These are phyloP conservation scores for Chlamydomonas incerta DNA, from an alignment of 139 green algal genomes.

Conservation along the genomic window DNA sequence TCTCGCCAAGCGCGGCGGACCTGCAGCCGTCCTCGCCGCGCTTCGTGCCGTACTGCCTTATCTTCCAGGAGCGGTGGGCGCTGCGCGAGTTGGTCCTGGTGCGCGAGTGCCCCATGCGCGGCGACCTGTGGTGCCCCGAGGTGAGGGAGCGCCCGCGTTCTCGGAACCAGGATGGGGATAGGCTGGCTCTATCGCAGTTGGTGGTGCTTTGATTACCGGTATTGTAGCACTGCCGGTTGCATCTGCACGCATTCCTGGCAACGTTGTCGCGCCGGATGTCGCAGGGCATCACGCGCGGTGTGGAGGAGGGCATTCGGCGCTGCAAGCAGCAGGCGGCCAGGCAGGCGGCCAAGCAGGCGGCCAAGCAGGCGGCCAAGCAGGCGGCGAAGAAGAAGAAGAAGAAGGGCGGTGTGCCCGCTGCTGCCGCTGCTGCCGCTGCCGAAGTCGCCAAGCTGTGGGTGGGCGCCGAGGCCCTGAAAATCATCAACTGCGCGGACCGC, in stretches of 20 bases:
- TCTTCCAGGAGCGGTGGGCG: constrained; percentile 58
- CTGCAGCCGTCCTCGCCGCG: neutral
- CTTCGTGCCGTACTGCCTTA: constrained; percentile 27
- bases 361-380: no score
- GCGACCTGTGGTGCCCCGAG: neutral
- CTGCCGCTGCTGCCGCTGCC: no score
- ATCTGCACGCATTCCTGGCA: no score
- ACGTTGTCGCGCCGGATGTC: no score
- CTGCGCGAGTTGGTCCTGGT: constrained; percentile 71
- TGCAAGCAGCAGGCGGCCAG: no score
- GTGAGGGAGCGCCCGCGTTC: neutral
- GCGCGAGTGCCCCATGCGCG: constrained; percentile 26
- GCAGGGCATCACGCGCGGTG: neutral
- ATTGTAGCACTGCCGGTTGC: no score
- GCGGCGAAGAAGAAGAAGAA: no score
- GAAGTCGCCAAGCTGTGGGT: neutral
- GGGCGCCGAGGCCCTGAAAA: constrained; percentile 11
- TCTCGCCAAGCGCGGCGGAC: neutral
- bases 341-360: no score
- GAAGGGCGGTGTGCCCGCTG: no score
- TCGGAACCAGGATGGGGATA: no score
- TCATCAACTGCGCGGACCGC: constrained; percentile 23
- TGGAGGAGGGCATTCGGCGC: neutral
- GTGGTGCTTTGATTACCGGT: no score
- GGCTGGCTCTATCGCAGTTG: no score